Conservation (phyloP, 2,329 filamentous ascomycete genomes). For the Alternaria tenuissima region DNA sequence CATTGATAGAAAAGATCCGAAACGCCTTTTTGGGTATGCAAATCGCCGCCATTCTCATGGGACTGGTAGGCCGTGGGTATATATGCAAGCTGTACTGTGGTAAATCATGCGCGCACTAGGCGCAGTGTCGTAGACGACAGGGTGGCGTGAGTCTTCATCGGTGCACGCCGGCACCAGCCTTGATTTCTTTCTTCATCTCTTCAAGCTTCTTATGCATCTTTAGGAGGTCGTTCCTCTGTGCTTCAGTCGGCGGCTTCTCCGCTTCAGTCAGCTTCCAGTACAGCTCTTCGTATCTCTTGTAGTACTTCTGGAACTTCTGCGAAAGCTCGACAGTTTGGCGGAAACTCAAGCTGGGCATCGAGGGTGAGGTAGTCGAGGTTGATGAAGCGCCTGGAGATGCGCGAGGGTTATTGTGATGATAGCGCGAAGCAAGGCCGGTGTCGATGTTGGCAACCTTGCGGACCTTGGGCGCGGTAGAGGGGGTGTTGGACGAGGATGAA, state of each 20-base stretch:
- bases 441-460: conserved; percentile 48
- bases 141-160: conserved; percentile 24
- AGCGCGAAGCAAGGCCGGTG: conserved; percentile 46
- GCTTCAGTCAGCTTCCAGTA: conserved; percentile 58
- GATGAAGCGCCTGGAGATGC: conserved; percentile 47
- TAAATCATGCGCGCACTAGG: conserved; percentile 19
- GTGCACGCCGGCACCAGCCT: conserved; percentile 45
- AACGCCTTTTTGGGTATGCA: conserved; percentile 31
- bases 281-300: conserved; percentile 65
- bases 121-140: conserved; percentile 13
- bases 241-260: conserved; percentile 54
- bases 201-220: conserved; percentile 63
- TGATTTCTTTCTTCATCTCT: conserved; percentile 67
- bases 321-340: conserved; percentile 57
- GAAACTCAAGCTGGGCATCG: conserved; percentile 50
- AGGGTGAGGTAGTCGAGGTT: conserved; percentile 45
- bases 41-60: conserved; percentile 20
- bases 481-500: conserved; percentile 42
- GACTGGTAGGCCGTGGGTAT: conserved; percentile 28
- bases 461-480: conserved; percentile 37
- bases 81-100: conserved; percentile 28
- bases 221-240: conserved; percentile 62
- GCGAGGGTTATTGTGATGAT: conserved; percentile 43
- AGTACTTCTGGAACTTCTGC: conserved; percentile 64
- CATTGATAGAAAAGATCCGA: conserved; percentile 10